Conservation (phyloP, 345 rosid genomes). For the Erucastrum elatum region DNA sequence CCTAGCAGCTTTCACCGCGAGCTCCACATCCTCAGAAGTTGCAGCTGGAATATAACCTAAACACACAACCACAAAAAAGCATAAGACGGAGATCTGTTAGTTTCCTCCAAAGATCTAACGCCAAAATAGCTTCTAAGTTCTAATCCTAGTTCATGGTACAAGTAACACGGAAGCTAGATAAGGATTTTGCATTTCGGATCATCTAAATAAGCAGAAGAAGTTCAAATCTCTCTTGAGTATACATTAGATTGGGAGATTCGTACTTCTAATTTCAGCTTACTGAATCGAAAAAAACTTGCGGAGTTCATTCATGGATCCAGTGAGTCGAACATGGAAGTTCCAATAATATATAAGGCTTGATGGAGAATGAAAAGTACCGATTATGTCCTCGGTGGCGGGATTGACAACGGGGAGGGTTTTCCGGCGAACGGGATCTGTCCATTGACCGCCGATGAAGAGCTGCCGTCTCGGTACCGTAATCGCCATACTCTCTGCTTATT, state of each 20-base stretch:
- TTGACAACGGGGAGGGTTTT: constrained; percentile 70
- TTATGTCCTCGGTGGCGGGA: constrained; percentile 75
- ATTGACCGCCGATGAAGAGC: constrained; percentile 82
- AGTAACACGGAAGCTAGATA: too few relatives aligned
- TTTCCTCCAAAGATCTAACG: constrained; percentile 16
- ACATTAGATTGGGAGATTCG: neutral
- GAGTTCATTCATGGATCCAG: neutral
- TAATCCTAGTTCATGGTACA: too few relatives aligned
- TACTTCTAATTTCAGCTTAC: neutral
- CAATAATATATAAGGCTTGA: neutral
- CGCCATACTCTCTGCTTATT: constrained; percentile 43
- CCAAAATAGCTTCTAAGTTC: neutral
- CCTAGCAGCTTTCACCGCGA: constrained; percentile 87
- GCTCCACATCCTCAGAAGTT: constrained; percentile 86
- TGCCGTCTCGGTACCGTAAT: constrained; percentile 57
- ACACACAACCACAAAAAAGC: constrained; percentile 4
- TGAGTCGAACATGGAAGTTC: neutral
- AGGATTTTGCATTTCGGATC: neutral
- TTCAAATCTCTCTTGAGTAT: neutral
- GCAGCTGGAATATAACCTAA: constrained; percentile 95
- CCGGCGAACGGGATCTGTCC: constrained; percentile 72
- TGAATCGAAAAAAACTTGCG: neutral
- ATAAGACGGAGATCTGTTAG: neutral
- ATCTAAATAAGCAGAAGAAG: neutral
- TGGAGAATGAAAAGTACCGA: constrained; percentile 49